These are phyloP conservation scores for Begonia loranthoides DNA, from an alignment of 306 rosid genomes.

Conservation along the genomic window DNA sequence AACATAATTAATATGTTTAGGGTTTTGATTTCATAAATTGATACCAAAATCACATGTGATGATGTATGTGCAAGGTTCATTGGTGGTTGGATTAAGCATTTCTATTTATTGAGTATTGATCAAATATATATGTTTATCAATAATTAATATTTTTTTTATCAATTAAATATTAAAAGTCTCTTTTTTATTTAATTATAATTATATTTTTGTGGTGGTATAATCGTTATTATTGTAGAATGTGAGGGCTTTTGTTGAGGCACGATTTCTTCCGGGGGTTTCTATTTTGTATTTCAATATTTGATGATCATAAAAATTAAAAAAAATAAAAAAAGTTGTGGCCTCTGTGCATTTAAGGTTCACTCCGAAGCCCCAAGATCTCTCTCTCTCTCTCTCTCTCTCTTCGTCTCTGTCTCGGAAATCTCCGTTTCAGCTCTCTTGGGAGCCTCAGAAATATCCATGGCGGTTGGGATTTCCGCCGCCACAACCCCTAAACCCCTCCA, in stretches of 20 bases:
- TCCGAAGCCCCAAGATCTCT: not conserved
- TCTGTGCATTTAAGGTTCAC: not conserved
- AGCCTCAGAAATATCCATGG: slow-evolving; percentile 35
- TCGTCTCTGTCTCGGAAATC: slow-evolving; percentile 1
- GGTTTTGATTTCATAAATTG: no score
- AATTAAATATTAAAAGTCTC: no score
- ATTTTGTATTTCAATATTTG: not conserved
- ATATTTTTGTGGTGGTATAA: not conserved
- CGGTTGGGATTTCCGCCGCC: slow-evolving; percentile 56
- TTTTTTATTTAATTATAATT: no score
- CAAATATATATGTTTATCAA: no score
- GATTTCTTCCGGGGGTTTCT: not conserved
- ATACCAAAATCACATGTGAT: no score
- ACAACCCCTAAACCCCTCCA: slow-evolving; percentile 34
- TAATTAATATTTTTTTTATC: no score
- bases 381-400: slow-evolving; percentile 4
- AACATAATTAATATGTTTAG: no score
- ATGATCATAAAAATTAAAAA: not conserved
- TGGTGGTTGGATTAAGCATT: no score
- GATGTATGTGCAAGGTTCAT: no score
- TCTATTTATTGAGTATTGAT: no score
- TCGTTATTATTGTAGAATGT: not conserved
- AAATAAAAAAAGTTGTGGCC: slow-evolving; percentile 14
- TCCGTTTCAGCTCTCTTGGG: not conserved
- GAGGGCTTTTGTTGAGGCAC: slow-evolving; percentile 4